Evolutionary conservation across 352 stramenopile genomes (phyloP).

Genomic region (Phytophthora crassamura): DNA sequence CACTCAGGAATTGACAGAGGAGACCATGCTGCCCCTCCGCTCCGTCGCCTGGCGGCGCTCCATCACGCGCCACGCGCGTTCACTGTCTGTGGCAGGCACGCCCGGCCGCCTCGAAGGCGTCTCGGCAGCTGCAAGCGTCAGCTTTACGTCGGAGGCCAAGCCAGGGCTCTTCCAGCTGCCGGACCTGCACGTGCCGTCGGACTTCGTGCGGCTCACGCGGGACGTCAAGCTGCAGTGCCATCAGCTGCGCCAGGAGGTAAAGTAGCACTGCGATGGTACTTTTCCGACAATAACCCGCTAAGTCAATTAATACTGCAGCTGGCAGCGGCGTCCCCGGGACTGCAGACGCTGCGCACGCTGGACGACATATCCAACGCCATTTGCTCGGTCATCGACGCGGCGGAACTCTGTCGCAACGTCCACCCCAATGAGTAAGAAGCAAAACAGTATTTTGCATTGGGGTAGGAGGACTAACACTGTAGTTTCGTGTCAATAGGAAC

Average conservation of each 20-base stretch:
- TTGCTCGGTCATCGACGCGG: constrained; percentile 96
- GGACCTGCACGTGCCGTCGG: constrained; percentile 57
- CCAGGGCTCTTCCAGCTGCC: constrained; percentile 79
- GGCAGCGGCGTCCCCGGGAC: constrained; percentile 52
- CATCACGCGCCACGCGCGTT: constrained; percentile 24
- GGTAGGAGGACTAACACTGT: constrained; percentile 8
- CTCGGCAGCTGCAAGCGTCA: constrained; percentile 18
- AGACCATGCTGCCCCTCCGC: constrained; percentile 20
- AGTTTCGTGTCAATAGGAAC: constrained; percentile 30
- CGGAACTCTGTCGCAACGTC: constrained; percentile 95
- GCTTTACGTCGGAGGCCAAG: constrained; percentile 17
- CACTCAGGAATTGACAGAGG: constrained; percentile 27
- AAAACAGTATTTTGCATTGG: neutral
- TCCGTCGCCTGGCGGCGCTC: constrained; percentile 4
- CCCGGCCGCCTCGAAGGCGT: constrained; percentile 18
- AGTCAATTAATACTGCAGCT: constrained; percentile 42
- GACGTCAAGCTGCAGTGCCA: constrained; percentile 66
- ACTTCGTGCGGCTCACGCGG: constrained; percentile 67
- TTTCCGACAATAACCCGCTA: neutral
- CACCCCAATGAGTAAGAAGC: constrained; percentile 82
- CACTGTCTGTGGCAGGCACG: constrained; percentile 33
- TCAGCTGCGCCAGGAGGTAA: constrained; percentile 64
- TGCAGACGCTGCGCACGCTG: constrained; percentile 80
- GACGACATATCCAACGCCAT: constrained; percentile 96
- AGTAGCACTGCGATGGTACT: constrained; percentile 1